Evolutionary conservation across 108 stramenopile genomes (phyloP), one percentile per base, ranked within the genome.

Genomic region (Fistulifera solaris): DNA sequence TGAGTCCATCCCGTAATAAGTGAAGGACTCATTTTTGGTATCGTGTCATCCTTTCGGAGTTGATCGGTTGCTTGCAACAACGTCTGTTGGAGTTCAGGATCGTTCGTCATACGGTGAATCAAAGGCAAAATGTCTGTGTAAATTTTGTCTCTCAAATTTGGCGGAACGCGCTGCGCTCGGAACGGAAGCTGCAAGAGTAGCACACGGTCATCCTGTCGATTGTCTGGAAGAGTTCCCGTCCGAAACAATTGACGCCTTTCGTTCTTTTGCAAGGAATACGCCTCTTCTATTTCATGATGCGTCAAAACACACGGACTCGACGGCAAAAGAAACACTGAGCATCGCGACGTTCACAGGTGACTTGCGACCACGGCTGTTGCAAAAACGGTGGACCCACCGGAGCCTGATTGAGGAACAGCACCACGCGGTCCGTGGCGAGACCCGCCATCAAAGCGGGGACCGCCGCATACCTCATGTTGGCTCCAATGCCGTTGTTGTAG

Each of bases 251-350:
- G 18, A 12, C 68, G 59, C 17, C 31, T 25, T 52, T 75, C 50
- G 8, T 38, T 46, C 19, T 35, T 40, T 39, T 25, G 22, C 0
- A 70, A 40, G 8, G 54, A 38, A 17, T 60, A 58, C 12, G 74
- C 74, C 35, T 68, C 47, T 38, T 17, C 18, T 26, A 70, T 43
- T 27, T 70, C 74, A 2, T 58, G 38, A 1, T 54, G 7, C 2
- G 67, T 66, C 24, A 69, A 23, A 25, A 59, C 58, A 39, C 74
- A 75, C 1, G 74, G 74, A 25, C 57, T 45, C 14, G 40, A 16
- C 27, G 74, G 68, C 40, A 66, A 40, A 63, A 75, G 40, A 70
- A 70, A 43, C 74, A 75, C 45, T 75, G 74, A 56, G 62, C 54
- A 43, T 75, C 74, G 0, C 40, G 28, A 22, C 74, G 54, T 10